Conservation (phyloP, 495 filamentous ascomycete genomes). For the Trichoderma virens region DNA sequence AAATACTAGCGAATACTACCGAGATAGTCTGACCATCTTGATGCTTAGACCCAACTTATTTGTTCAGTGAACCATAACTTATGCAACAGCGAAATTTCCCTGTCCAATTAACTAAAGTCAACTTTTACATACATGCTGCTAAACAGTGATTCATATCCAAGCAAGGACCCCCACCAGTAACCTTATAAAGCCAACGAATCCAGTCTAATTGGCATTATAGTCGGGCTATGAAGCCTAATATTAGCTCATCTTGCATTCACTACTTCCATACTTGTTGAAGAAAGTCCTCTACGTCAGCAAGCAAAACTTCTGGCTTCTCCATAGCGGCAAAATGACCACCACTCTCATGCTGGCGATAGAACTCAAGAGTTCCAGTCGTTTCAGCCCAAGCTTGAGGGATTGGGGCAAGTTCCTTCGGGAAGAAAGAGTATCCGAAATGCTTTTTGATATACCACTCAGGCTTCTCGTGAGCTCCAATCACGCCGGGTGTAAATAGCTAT, state of each 20-base stretch:
- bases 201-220: too few species aligned
- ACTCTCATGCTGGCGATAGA: slow-evolving; percentile 37
- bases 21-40: too few species aligned
- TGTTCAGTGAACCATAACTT: too few species aligned
- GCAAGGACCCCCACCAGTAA: too few species aligned
- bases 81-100: too few species aligned
- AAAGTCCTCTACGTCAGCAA: slow-evolving; percentile 47
- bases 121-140: too few species aligned
- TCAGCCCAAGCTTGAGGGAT: slow-evolving; percentile 40
- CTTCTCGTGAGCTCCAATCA: slow-evolving; percentile 23
- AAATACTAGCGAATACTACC: too few species aligned
- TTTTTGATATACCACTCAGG: slow-evolving; percentile 34
- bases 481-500: slow-evolving; percentile 22
- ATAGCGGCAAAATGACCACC: slow-evolving; percentile 56
- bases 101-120: too few species aligned
- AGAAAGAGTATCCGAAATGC: slow-evolving; percentile 47
- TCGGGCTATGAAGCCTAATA: background rate
- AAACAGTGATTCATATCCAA: too few species aligned
- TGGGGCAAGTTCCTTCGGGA: slow-evolving; percentile 43
- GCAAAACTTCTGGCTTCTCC: slow-evolving; percentile 41
- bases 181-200: too few species aligned
- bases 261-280: slow-evolving; percentile 30
- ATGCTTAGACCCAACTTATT: too few species aligned
- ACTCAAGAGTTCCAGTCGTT: slow-evolving; percentile 40
- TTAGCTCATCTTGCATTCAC: background rate